Evolutionary conservation across 106 monocot genomes (phyloP).

Genomic region (Vanilla planifolia): DNA sequence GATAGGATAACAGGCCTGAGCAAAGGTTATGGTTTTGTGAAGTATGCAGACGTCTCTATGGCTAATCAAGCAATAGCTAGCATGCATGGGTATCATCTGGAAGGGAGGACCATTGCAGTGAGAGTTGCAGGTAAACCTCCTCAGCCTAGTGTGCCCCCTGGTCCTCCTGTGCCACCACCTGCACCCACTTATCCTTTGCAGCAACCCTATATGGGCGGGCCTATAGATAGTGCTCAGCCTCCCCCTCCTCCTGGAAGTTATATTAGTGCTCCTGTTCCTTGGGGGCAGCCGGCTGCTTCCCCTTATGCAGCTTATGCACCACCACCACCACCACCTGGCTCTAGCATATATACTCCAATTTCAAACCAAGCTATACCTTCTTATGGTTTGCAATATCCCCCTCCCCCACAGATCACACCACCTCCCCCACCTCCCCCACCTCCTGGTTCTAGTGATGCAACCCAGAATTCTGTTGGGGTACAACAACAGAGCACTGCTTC

Average conservation of each 20-base stretch:
- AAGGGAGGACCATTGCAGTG: conserved; percentile 80
- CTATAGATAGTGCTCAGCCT: conserved; percentile 20
- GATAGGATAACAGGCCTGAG: conserved; percentile 62
- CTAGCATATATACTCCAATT: conserved; percentile 18
- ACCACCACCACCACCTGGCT: conserved; percentile 39
- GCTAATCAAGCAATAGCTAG: conserved; percentile 71
- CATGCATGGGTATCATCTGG: conserved; percentile 83
- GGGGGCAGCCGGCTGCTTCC: conserved; percentile 48
- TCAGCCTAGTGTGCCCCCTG: conserved; percentile 62
- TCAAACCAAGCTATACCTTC: conserved; percentile 12
- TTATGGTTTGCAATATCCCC: conserved; percentile 28
- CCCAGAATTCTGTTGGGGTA: conserved; percentile 31
- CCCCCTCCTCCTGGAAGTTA: conserved; percentile 58
- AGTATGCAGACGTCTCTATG: conserved; percentile 65
- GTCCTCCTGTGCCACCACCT: conserved; percentile 39
- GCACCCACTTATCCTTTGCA: conserved; percentile 61
- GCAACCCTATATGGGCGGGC: conserved; percentile 34
- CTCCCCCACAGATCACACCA: conserved; percentile 14
- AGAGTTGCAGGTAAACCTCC: conserved; percentile 90
- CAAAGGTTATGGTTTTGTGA: conserved; percentile 97
- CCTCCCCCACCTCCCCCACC: conserved; percentile 27
- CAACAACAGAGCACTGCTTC: conserved; percentile 18
- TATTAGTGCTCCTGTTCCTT: conserved; percentile 34
- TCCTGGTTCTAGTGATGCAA: conserved; percentile 36
- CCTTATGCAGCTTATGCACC: conserved; percentile 43